Evolutionary conservation across 352 stramenopile genomes (phyloP).

Genomic region (Globisporangium mamillatum): DNA sequence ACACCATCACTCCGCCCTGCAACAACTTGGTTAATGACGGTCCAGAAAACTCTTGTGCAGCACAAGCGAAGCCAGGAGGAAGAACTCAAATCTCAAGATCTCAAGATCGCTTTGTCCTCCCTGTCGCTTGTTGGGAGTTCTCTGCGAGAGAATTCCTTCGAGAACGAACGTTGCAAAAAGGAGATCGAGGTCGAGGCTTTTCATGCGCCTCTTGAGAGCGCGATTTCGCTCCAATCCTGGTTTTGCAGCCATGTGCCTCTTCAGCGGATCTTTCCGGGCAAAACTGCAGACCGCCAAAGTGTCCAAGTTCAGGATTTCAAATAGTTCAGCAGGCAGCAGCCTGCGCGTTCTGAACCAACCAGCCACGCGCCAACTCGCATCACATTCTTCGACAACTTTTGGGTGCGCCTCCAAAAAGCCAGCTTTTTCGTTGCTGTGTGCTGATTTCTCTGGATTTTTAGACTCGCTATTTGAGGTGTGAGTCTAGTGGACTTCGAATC

Average conservation of each 20-base stretch:
- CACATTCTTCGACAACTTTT: neutral
- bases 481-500: neutral
- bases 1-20: constrained; percentile 6
- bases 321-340: neutral
- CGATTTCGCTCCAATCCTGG: neutral
- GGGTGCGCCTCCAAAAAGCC: neutral
- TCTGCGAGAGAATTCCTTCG: neutral
- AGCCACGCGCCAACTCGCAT: neutral
- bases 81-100: neutral
- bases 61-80: neutral
- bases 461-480: neutral
- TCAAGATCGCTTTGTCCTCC: neutral
- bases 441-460: constrained; percentile 9
- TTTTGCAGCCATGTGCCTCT: neutral
- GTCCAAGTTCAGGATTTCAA: neutral
- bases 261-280: neutral
- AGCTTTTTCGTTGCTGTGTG: neutral
- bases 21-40: constrained; percentile 6
- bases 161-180: neutral
- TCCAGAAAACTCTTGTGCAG: constrained; percentile 20
- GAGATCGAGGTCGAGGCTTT: no score
- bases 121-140: neutral
- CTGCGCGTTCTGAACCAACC: neutral
- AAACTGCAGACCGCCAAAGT: neutral
- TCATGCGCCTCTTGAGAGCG: neutral